Base-by-base conservation (phyloP, 2,329 filamentous ascomycete genomes). In the Botrytis pseudocinerea region DNA sequence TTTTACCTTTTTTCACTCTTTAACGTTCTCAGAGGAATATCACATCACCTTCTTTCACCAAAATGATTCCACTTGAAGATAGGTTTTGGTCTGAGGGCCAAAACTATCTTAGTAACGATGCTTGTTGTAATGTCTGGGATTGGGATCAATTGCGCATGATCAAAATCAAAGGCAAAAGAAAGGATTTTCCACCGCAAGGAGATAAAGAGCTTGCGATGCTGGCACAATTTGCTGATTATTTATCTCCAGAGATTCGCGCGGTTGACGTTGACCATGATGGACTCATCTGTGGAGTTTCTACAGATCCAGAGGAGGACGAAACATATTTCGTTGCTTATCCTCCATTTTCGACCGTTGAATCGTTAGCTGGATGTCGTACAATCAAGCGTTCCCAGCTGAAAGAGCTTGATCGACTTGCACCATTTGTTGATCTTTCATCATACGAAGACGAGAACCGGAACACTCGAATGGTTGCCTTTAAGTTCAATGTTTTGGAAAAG, bases 101-200 rank as follows among this genome's bases (percentile, higher is more conserved):
- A 18, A 14, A 0, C 0, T 1, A 22, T 6, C 10, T 8, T 40
- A 0, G 59, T 2, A 5, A 25, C 1, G 32, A 40, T 40, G 59
- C 22, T 8, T 25, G 40, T 1, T 54, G 32, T 1, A 54, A 14
- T 40, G 28, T 66, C 25, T 66, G 46, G 44, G 46, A 66, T 28
- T 66, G 32, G 32, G 64, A 66, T 54, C 64, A 66, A 28, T 35
- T 66, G 22, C 64, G 64, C 1, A 8, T 66, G 32, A 54, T 66
- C 9, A 54, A 54, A 28, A 8, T 40, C 0, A 66, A 54, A 40
- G 64, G 46, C 32, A 38, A 8, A 35, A 4, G 12, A 4, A 51
- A 38, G 22, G 8, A 10, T 1, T 48, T 66, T n/a, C 14, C 44
- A 8, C 1, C 20, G 6, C 22, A 28, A 1, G 32, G n/a, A 22